Evolutionary conservation across 2,329 filamentous ascomycete genomes (phyloP).

Genomic region (Ilyonectria robusta): DNA sequence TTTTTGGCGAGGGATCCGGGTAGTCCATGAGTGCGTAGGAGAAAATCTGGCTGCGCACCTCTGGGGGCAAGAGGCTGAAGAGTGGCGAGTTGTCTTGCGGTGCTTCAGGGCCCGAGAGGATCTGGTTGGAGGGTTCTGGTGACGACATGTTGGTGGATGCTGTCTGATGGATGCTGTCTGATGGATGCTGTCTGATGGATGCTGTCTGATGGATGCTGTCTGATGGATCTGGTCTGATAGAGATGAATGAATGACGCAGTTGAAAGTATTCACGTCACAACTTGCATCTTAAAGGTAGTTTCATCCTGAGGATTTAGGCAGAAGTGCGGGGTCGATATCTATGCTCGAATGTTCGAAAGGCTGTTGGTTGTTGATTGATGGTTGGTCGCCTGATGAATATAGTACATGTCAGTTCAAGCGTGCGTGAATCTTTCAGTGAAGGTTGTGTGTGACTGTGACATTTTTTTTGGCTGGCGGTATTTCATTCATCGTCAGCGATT

Average conservation of each 20-base stretch:
- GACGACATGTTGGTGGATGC: not conserved
- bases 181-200: not conserved
- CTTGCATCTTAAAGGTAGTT: not conserved
- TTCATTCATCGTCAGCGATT: no score
- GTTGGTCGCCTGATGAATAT: not conserved
- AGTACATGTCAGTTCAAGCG: no score
- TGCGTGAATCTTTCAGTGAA: no score
- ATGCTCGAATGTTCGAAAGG: not conserved
- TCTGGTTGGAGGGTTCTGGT: conserved; percentile 7
- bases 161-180: no score
- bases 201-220: no score
- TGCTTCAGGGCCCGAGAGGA: conserved; percentile 3
- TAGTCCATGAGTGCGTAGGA: conserved; percentile 55
- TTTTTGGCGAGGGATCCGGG: conserved; percentile 48
- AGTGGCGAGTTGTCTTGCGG: conserved; percentile 47
- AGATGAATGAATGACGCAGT: not conserved
- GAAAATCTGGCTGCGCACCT: conserved; percentile 66
- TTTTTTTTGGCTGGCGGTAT: no score
- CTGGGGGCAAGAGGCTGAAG: conserved; percentile 59
- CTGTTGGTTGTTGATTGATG: not conserved
- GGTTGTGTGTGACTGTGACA: no score
- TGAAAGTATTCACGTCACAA: not conserved
- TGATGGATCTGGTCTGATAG: no score
- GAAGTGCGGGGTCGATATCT: not conserved
- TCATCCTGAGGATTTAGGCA: not conserved